A percentile compares a stretch with the other conserved stretches of the same genome.
Evolutionary conservation across 306 rosid genomes (phyloP).

Genomic region (Rosa lucieae): DNA sequence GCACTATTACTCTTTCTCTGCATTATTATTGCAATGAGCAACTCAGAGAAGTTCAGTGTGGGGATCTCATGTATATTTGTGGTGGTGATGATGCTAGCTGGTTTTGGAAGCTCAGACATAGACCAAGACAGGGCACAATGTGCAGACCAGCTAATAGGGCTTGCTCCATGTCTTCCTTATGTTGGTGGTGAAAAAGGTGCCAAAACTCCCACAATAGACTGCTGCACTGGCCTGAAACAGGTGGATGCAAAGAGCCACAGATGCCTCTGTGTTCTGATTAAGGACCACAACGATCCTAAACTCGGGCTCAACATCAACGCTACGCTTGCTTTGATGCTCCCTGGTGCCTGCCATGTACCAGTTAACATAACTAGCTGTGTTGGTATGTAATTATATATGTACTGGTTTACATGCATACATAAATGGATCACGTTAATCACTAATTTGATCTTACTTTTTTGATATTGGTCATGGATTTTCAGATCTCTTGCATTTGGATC

Average conservation of each 20-base stretch:
- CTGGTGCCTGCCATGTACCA: constrained; percentile 50
- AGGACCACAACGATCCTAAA: constrained; percentile 64
- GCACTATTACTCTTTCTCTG: not conserved
- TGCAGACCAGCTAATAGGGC: constrained; percentile 45
- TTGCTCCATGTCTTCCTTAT: constrained; percentile 62
- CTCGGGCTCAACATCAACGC: constrained; percentile 65
- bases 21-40: constrained; percentile 24
- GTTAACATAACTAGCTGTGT: constrained; percentile 53
- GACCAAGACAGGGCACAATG: constrained; percentile 74
- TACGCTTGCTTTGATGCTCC: constrained; percentile 60
- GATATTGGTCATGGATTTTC: constrained; percentile 15
- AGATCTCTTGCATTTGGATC: constrained; percentile 72
- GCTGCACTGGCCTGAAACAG: constrained; percentile 61
- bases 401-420: not conserved
- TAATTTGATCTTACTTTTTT: not conserved
- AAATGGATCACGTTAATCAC: not conserved
- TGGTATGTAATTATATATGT: constrained; percentile 33
- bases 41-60: constrained; percentile 7
- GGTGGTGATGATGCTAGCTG: constrained; percentile 24
- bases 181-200: constrained; percentile 49
- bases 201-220: constrained; percentile 59
- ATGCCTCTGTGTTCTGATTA: constrained; percentile 67
- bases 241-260: constrained; percentile 55
- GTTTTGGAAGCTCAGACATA: constrained; percentile 40
- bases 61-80: constrained; percentile 23